Base-by-base conservation (phyloP, 768 basidiomycete genomes). In the Lactarius quietus region DNA sequence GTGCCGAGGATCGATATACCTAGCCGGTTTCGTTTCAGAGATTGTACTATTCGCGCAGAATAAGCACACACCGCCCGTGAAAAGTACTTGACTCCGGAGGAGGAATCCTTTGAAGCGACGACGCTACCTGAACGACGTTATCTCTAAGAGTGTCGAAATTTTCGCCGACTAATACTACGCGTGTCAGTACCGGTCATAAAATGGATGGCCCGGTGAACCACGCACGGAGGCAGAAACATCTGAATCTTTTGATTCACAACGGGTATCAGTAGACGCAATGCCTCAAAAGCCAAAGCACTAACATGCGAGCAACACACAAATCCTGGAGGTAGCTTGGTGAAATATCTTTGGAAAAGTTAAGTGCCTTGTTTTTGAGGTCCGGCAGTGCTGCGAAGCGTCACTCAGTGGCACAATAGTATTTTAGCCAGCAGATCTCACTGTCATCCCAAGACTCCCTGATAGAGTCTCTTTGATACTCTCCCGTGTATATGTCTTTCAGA, bases 181-280 rank as follows among this genome's bases (percentile, higher is more conserved):
- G 1, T 15, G 26, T 58, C 61, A 58, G 56, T 31, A 23, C 26
- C 15, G 0, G 65, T 59, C 20, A 36, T 18, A 54, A 53, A 26
- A 20, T 5, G 28, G 10, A 53, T 6, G 7, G n/a, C 5, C n/a
- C n/a, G n/a, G n/a, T n/a, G n/a, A 58, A 17, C 36, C n/a, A 58
- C 65, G 3, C 41, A 66, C 65, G 41, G 5, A 66, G 52, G n/a
- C 57, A 66, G 3, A 66, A 51, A 45, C 65, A 66, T 43, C 57
- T 54, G 17, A 33, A 66, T 45, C 65, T 66, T 52, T 20, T 62
- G 12, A 5, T 58, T 62, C 14, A 28, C 20, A 35, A 28, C 15
- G 6, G 9, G 36, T 9, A 2, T 66, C 10, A 66, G 56, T n/a
- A 9, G 20, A 33, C 12, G 14, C 14, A 31, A 26, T 6, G 18